Evolutionary conservation across 148 eudicot genomes (phyloP).

Genomic region (Spergularia bocconei): DNA sequence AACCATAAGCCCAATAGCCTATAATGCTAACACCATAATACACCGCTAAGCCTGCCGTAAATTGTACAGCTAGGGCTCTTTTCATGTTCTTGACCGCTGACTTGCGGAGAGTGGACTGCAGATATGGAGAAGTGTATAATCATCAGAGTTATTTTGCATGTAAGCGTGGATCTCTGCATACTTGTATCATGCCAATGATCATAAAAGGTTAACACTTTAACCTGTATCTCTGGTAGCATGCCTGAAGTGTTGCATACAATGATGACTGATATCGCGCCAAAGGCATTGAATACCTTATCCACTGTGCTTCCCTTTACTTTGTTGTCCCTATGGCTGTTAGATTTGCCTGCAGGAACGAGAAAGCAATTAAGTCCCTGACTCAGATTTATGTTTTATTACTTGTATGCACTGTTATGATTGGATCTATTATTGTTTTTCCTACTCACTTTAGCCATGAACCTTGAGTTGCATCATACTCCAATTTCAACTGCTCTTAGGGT

Average conservation of each 20-base stretch:
- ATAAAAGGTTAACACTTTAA: too few relatives aligned
- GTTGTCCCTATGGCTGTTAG: slow-evolving; percentile 39
- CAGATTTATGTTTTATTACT: neutral
- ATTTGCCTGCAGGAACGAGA: slow-evolving; percentile 35
- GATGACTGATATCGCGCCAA: slow-evolving; percentile 58
- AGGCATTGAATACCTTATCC: slow-evolving; percentile 41
- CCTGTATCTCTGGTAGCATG: slow-evolving; percentile 67
- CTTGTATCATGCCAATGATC: too few relatives aligned
- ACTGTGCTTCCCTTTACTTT: slow-evolving; percentile 40
- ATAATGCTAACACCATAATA: slow-evolving; percentile 55
- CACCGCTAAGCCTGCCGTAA: slow-evolving; percentile 38
- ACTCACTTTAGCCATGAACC: too few relatives aligned
- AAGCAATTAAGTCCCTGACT: too few relatives aligned
- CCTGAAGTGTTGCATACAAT: slow-evolving; percentile 59
- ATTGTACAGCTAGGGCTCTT: slow-evolving; percentile 48
- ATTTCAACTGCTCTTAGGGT: too few relatives aligned
- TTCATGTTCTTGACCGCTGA: slow-evolving; percentile 61
- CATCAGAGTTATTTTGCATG: neutral
- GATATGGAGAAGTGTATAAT: slow-evolving; percentile 3
- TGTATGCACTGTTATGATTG: neutral
- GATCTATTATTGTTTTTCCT: too few relatives aligned
- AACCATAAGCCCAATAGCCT: slow-evolving; percentile 73
- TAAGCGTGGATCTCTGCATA: neutral
- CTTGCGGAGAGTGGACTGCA: slow-evolving; percentile 55
- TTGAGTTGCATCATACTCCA: too few relatives aligned